Conservation (phyloP, 2,329 filamentous ascomycete genomes). For the Penicillium aurantiogriseum region DNA sequence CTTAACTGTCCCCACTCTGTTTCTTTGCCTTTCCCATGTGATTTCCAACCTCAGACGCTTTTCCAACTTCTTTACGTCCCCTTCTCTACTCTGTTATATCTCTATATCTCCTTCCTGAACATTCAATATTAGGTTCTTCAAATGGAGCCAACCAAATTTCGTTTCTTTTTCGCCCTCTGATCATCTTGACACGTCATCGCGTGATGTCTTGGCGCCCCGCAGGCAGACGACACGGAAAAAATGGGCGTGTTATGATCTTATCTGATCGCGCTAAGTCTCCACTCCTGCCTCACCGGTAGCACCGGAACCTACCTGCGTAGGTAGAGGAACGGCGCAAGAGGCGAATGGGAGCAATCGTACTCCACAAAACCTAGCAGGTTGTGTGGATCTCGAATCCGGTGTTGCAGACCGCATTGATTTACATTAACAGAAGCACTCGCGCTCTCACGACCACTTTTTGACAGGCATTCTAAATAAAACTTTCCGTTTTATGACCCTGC, state of each 20-base stretch:
- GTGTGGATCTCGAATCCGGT: conserved; percentile 10
- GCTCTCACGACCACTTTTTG: not conserved
- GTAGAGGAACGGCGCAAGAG: conserved; percentile 5
- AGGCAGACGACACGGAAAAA: not conserved
- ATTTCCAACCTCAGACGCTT: not conserved
- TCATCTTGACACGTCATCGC: conserved; percentile 4
- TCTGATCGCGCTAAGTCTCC: conserved; percentile 24
- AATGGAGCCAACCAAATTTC: too few relatives aligned
- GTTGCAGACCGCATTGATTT: conserved; percentile 5
- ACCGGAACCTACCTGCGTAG: not conserved
- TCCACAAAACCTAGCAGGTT: not conserved
- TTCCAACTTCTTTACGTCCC: not conserved
- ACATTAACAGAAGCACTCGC: not conserved
- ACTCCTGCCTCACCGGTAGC: conserved; percentile 10
- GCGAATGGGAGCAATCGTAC: conserved; percentile 10
- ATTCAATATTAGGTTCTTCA: not conserved
- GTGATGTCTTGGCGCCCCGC: conserved; percentile 7
- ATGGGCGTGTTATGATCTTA: conserved; percentile 21
- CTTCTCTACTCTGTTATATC: not conserved
- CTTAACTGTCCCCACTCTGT: not conserved
- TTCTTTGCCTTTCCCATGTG: not conserved
- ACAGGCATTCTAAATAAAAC: not conserved
- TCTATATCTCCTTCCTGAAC: not conserved
- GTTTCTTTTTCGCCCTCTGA: not conserved
- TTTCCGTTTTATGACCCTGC: not conserved